phyloP scores from a whole-genome alignment of 345 rosid genomes.

The Ailanthus altissimus region DNA sequence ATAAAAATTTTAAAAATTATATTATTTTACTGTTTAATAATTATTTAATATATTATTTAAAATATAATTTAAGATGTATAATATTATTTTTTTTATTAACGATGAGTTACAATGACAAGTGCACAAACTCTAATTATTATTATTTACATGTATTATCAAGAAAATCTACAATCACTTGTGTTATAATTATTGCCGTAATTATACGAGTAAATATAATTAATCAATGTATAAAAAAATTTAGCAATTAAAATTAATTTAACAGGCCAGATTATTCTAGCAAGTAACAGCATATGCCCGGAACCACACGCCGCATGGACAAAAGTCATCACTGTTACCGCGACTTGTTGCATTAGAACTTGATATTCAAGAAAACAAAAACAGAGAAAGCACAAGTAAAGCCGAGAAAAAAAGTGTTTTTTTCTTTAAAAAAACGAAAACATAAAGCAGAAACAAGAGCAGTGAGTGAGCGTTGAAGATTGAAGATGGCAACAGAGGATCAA shows the following conservation, averaged over 20 bases:
- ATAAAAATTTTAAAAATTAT: no score
- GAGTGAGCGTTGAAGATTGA: not conserved
- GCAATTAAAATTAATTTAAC: not conserved
- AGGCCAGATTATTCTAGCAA: not conserved
- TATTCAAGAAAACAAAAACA: not conserved
- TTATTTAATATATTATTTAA: no score
- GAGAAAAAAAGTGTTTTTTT: not conserved
- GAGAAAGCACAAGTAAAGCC: not conserved
- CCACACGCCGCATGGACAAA: not conserved
- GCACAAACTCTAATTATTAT: no score
- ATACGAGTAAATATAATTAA: no score
- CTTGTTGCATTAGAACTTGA: not conserved
- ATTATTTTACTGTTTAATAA: no score
- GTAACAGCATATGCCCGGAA: not conserved
- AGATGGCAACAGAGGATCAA: slow-evolving; percentile 36
- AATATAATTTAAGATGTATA: no score
- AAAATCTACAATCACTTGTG: no score
- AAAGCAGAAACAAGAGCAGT: not conserved
- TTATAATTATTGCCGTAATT: no score
- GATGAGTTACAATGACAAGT: no score
- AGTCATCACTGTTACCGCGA: not conserved
- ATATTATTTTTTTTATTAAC: no score
- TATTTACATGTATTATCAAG: no score
- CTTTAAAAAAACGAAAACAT: not conserved
- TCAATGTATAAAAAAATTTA: no score